A percentile compares a stretch with the other conserved stretches of the same genome.
These are phyloP conservation scores for Exophiala viscosa DNA, from an alignment of 2,329 filamentous ascomycete genomes.

Conservation along the genomic window DNA sequence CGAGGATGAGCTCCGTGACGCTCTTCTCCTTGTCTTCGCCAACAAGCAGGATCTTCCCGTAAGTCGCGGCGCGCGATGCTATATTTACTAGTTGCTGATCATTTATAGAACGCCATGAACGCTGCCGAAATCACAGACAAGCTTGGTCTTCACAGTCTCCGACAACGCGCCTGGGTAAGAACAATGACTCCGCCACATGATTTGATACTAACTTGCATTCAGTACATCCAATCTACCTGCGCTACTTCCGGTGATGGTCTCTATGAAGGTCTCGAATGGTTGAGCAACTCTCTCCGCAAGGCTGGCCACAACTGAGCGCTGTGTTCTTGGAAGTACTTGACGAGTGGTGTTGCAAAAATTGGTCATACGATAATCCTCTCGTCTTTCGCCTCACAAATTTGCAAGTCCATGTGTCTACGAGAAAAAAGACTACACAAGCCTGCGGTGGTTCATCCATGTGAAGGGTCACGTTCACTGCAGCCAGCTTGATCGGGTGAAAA, in stretches of 20 bases:
- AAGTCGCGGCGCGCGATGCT: slow-evolving; percentile 43
- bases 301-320: slow-evolving; percentile 45
- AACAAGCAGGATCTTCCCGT: slow-evolving; percentile 99
- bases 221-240: slow-evolving; percentile 99
- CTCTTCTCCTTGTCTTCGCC: slow-evolving; percentile 93
- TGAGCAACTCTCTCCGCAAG: slow-evolving; percentile 79
- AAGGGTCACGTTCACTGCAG: slow-evolving; percentile 14
- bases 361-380: slow-evolving; percentile 13
- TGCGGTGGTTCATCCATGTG: slow-evolving; percentile 12
- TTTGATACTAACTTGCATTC: slow-evolving; percentile 27
- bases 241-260: slow-evolving; percentile 98
- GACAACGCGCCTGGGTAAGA: slow-evolving; percentile 97
- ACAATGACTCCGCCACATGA: background rate
- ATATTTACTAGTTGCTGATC: background rate
- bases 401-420: no score
- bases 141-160: slow-evolving; percentile 97
- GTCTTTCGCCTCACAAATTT: slow-evolving; percentile 2
- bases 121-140: slow-evolving; percentile 99
- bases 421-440: slow-evolving; percentile 15
- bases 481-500: slow-evolving; percentile 23
- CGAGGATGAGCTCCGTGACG: slow-evolving; percentile 97
- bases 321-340: background rate
- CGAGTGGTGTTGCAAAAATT: background rate
- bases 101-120: slow-evolving; percentile 92
- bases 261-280: slow-evolving; percentile 97